These are phyloP conservation scores for Globisporangium cylindrosporum DNA, from an alignment of 352 stramenopile genomes.

Conservation along the genomic window DNA sequence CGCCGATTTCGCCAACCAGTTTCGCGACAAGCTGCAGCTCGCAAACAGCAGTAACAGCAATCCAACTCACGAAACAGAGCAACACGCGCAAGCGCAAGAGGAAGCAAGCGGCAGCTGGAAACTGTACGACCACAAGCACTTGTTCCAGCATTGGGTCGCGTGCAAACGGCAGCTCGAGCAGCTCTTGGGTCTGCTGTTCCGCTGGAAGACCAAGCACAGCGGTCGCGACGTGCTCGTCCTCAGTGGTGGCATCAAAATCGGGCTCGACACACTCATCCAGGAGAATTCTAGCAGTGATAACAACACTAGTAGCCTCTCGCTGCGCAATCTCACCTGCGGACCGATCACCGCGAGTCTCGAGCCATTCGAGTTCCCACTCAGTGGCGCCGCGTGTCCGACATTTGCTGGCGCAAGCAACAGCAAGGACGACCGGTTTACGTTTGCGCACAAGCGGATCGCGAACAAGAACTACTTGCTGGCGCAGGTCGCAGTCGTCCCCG, in stretches of 20 bases:
- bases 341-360: slow-evolving; percentile 55
- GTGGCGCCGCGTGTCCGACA: slow-evolving; percentile 48
- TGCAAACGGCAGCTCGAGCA: slow-evolving; percentile 70
- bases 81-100: slow-evolving; percentile 5
- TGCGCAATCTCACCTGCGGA: slow-evolving; percentile 61
- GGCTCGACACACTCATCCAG: slow-evolving; percentile 59
- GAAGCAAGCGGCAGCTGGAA: slow-evolving; percentile 23
- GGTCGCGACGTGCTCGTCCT: slow-evolving; percentile 68
- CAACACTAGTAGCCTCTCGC: slow-evolving; percentile 32
- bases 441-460: slow-evolving; percentile 35
- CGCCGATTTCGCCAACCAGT: slow-evolving; percentile 36
- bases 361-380: slow-evolving; percentile 45
- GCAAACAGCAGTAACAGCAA: neutral
- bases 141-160: slow-evolving; percentile 65
- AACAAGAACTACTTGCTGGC: slow-evolving; percentile 65
- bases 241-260: slow-evolving; percentile 61
- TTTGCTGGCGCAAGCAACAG: slow-evolving; percentile 25
- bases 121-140: slow-evolving; percentile 52
- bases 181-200: slow-evolving; percentile 63
- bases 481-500: slow-evolving; percentile 25
- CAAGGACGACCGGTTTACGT: slow-evolving; percentile 60
- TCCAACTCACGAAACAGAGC: neutral
- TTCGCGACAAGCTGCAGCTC: slow-evolving; percentile 30
- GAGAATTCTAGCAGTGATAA: slow-evolving; percentile 19
- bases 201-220: slow-evolving; percentile 69